Conservation (phyloP, 2,329 filamentous ascomycete genomes). For the Cyphellophora europaea region DNA sequence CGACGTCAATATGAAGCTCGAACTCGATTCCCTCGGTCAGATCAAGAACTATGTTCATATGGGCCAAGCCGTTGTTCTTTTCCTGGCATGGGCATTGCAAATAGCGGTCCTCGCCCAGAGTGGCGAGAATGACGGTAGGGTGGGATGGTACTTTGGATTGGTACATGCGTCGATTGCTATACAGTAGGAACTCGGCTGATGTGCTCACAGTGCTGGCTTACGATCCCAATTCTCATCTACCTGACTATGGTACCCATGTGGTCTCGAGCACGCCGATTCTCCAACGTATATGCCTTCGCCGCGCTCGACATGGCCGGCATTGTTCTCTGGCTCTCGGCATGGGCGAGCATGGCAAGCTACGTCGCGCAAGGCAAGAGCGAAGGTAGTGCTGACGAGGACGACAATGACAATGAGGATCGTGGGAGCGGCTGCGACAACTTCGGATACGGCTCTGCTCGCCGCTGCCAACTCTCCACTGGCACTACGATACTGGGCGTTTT, state of each 20-base stretch:
- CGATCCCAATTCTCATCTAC: conserved; percentile 49
- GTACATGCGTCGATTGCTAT: too few species aligned
- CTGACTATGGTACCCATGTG: conserved; percentile 53
- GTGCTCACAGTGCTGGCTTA: conserved; percentile 53
- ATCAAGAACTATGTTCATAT: conserved; percentile 48
- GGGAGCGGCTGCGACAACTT: conserved; percentile 45
- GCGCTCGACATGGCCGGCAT: conserved; percentile 44
- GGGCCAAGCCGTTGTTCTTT: conserved; percentile 46
- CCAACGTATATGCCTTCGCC: conserved; percentile 52
- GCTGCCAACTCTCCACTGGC: conserved; percentile 48
- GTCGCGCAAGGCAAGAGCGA: conserved; percentile 44
- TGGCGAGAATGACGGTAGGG: conserved; percentile 43
- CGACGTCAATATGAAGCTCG: conserved; percentile 13
- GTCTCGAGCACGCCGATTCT: conserved; percentile 47
- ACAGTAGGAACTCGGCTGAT: too few species aligned
- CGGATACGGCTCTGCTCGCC: conserved; percentile 43
- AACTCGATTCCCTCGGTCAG: conserved; percentile 34
- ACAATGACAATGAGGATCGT: conserved; percentile 30
- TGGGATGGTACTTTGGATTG: conserved; percentile 45
- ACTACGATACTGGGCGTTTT: conserved; percentile 48
- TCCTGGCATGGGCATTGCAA: conserved; percentile 48
- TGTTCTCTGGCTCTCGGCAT: conserved; percentile 51
- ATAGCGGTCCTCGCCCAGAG: conserved; percentile 49
- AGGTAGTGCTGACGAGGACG: conserved; percentile 34
- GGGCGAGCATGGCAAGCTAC: conserved; percentile 47